Evolutionary conservation across 345 rosid genomes (phyloP), one percentile per base, ranked within the genome.

Genomic region (Eucalyptus pumila): DNA sequence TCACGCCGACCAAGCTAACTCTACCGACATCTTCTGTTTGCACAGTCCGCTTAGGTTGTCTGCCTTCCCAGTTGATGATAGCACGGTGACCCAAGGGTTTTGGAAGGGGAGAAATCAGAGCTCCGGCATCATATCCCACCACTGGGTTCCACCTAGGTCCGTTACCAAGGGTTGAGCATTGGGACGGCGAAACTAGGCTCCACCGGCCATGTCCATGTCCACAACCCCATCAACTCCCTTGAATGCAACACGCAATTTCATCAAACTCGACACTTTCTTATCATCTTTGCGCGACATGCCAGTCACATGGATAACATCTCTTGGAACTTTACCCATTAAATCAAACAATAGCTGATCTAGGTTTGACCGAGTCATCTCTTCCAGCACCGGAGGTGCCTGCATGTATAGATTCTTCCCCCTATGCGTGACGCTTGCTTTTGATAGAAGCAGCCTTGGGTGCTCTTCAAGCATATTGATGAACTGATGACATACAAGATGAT

Each of bases 361-460:
- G 93, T 98, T 98, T 80, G 96, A 94, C 86, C 99, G 91, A 81
- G 95, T 93, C 97, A 96, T 93, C 92, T 97, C 98, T 91, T 97
- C 99, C 90, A 98, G 93, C 90, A 98, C 98, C 10, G 95, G 98
- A 83, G 98, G 99, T 24, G 98, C 98, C 92, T 96, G 98, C 99
- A 97, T 96, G 95, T 98, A 96, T 49, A 97, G 94, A 91, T 93
- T 97, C 90, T 90, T 90, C 48, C 96, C 95, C 14, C 89, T 92
- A 86, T 97, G 92, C 44, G 89, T 92, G 56, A 97, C 95, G 65
- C 98, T 97, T 54, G 97, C 97, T 93, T 93, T 98, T 72, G 97
- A 95, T 81, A 98, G 87, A 9, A 87, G 94, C 88, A 98, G 93
- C 93, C 91, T 93, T 2, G 99, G 98, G 90, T 96, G 95, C 88